A percentile compares a stretch with the other conserved stretches of the same genome.
Conservation (phyloP, 805 yeast genomes). For the Teunomyces gatunensis region DNA sequence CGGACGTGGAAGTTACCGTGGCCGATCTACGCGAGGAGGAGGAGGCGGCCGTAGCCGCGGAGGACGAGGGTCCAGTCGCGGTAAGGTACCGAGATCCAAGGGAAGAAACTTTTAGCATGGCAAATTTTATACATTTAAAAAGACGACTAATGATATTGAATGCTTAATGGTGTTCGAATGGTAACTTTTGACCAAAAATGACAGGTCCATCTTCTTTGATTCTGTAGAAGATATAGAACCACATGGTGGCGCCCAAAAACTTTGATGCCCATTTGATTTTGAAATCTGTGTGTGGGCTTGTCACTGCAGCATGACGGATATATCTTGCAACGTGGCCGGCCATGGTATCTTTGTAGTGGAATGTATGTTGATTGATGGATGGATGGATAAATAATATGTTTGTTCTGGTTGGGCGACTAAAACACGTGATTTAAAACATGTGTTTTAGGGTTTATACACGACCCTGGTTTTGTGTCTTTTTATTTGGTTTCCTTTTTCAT, state of each 20-base stretch:
- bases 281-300: conserved; percentile 63
- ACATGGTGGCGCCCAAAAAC: conserved; percentile 78
- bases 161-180: conserved; percentile 35
- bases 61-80: conserved; percentile 3
- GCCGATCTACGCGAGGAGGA: conserved; percentile 6
- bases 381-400: conserved; percentile 1
- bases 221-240: conserved; percentile 86
- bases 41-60: conserved; percentile 6
- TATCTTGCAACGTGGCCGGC: conserved; percentile 43
- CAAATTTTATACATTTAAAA: neutral
- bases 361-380: neutral
- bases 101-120: conserved; percentile 2
- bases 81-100: neutral
- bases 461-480: too few species aligned
- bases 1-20: conserved; percentile 2
- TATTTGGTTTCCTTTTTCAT: too few species aligned
- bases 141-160: neutral
- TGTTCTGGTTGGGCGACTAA: conserved; percentile 9
- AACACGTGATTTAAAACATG: neutral
- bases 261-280: conserved; percentile 60
- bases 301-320: conserved; percentile 57
- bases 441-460: neutral
- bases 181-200: conserved; percentile 47
- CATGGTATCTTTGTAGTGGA: conserved; percentile 19
- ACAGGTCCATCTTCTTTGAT: conserved; percentile 69